phyloP scores from a whole-genome alignment of 148 eudicot genomes.

The Fallopia convolvulus region DNA sequence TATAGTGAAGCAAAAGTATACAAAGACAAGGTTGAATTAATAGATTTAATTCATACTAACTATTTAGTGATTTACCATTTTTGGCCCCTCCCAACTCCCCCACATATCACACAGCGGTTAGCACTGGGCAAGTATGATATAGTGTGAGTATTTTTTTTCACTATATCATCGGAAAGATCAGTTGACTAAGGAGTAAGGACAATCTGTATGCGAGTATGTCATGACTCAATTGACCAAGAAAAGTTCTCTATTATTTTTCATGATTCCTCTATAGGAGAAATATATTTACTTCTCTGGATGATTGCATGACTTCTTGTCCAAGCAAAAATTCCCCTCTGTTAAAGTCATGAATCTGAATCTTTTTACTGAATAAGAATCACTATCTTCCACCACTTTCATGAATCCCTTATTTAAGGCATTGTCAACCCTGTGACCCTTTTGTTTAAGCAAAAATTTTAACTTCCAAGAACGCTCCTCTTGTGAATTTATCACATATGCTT shows the following conservation, averaged over 20 bases:
- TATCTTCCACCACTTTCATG: not conserved
- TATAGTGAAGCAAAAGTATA: not conserved
- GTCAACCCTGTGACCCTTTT: not conserved
- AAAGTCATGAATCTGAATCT: not conserved
- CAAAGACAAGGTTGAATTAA: not conserved
- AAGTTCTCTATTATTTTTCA: not conserved
- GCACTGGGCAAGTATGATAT: not conserved
- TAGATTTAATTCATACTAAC: not conserved
- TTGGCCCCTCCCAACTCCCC: not conserved
- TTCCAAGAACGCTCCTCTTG: not conserved
- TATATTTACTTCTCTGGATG: not conserved
- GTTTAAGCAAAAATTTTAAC: not conserved
- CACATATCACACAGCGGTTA: not conserved
- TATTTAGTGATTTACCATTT: not conserved
- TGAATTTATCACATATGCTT: not conserved
- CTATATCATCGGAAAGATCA: not conserved
- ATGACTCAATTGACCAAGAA: not conserved
- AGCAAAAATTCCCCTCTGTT: not conserved
- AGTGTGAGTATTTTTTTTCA: not conserved
- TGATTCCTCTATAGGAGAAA: not conserved
- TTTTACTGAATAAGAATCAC: not conserved
- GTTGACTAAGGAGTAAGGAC: not conserved
- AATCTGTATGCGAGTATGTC: not conserved
- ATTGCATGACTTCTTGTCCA: not conserved
- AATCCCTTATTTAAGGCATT: not conserved